These are phyloP conservation scores for Apostasia shenzhenica DNA, from an alignment of 106 monocot genomes.

Conservation along the genomic window DNA sequence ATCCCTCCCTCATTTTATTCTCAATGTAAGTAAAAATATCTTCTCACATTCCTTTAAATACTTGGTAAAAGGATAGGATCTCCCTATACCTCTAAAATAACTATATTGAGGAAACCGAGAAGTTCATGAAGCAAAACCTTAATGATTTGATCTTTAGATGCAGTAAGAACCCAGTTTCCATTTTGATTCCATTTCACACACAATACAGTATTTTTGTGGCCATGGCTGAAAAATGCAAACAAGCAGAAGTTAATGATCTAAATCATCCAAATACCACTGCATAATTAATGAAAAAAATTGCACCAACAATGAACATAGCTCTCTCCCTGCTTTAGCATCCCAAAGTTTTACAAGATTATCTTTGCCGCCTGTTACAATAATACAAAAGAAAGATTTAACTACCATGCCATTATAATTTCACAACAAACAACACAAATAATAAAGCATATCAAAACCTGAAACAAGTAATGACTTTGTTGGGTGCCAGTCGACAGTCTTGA, in stretches of 20 bases:
- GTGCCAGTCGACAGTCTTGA: constrained; percentile 98
- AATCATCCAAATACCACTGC: constrained; percentile 2
- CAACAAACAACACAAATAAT: background rate
- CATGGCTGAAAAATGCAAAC: constrained; percentile 63
- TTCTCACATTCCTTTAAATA: too few relatives aligned
- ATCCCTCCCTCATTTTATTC: too few relatives aligned
- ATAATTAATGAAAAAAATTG: background rate
- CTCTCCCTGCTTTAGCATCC: constrained; percentile 93
- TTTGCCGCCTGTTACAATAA: constrained; percentile 70
- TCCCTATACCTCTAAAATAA: too few relatives aligned
- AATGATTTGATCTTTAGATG: constrained; percentile 96
- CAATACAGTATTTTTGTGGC: constrained; percentile 96
- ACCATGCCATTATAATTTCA: background rate
- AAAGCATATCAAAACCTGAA: constrained; percentile 48
- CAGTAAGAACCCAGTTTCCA: constrained; percentile 96
- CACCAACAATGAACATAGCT: constrained; percentile 87
- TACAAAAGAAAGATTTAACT: background rate
- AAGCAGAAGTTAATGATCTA: background rate
- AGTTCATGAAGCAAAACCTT: constrained; percentile 27
- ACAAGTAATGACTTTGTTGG: constrained; percentile 89
- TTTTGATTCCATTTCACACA: constrained; percentile 99
- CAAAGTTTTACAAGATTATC: constrained; percentile 97
- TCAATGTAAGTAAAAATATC: too few relatives aligned
- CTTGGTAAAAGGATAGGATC: too few relatives aligned
- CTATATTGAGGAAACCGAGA: too few relatives aligned